A percentile compares a stretch with the other conserved stretches of the same genome.
These are phyloP conservation scores for Curvularia sp. DNA, from an alignment of 2,329 filamentous ascomycete species.

Conservation along the genomic window DNA sequence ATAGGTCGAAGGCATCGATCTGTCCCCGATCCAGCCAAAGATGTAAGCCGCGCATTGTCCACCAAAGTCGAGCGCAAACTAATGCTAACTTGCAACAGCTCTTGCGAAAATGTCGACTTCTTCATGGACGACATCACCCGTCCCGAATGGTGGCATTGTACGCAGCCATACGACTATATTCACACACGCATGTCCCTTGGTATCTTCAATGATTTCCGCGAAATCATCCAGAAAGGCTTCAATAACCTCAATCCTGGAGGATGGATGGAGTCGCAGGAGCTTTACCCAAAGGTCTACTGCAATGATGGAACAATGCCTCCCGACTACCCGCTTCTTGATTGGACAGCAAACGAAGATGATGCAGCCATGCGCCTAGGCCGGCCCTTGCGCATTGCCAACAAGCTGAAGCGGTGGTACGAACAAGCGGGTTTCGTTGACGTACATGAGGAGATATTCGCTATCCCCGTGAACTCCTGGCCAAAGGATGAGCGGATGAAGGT, in stretches of 20 bases:
- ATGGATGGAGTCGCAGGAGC: slow-evolving; percentile 56
- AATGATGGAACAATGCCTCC: slow-evolving; percentile 62
- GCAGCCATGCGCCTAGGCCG: slow-evolving; percentile 56
- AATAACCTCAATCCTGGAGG: slow-evolving; percentile 64
- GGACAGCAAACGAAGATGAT: slow-evolving; percentile 53
- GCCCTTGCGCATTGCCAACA: slow-evolving; percentile 61
- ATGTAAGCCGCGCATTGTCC: slow-evolving; percentile 28
- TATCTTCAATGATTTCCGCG: slow-evolving; percentile 63
- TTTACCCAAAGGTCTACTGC: slow-evolving; percentile 56
- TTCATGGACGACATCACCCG: slow-evolving; percentile 72
- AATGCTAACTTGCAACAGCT: slow-evolving; percentile 25
- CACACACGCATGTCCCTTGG: slow-evolving; percentile 67
- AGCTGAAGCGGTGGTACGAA: slow-evolving; percentile 61
- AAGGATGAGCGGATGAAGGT: slow-evolving; percentile 56
- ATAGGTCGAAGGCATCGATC: slow-evolving; percentile 52
- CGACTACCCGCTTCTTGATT: slow-evolving; percentile 57
- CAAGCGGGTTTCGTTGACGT: slow-evolving; percentile 66
- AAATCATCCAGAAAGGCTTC: slow-evolving; percentile 61
- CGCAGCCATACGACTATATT: slow-evolving; percentile 62
- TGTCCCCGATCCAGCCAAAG: slow-evolving; percentile 52
- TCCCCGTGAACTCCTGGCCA: slow-evolving; percentile 62
- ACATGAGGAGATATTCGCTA: slow-evolving; percentile 59
- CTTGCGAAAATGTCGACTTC: slow-evolving; percentile 77
- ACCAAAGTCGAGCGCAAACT: neutral
- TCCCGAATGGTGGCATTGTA: slow-evolving; percentile 63